phyloP scores from a whole-genome alignment of 306 rosid genomes.

The Astragalus membranaceus region DNA sequence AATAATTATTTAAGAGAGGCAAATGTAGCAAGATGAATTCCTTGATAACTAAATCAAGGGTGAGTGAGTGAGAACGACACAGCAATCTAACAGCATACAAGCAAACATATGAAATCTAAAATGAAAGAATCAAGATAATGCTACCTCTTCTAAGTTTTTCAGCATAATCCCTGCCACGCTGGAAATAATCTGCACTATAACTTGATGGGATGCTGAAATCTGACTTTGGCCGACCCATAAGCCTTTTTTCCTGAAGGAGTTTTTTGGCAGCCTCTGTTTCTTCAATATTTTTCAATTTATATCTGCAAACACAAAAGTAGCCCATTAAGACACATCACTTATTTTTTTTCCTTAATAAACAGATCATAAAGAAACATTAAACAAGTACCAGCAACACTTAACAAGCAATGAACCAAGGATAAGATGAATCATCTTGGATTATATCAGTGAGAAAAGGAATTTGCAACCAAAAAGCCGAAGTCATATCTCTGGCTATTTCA shows the following conservation, averaged over 20 bases:
- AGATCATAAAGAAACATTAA: background rate
- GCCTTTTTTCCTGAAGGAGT: slow-evolving; percentile 90
- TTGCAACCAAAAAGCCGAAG: background rate
- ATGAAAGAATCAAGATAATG: slow-evolving; percentile 2
- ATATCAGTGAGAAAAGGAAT: background rate
- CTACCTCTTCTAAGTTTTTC: slow-evolving; percentile 93
- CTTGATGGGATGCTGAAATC: slow-evolving; percentile 87
- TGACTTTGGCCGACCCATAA: slow-evolving; percentile 69
- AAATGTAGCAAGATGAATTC: slow-evolving; percentile 3
- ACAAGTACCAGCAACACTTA: background rate
- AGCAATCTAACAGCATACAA: slow-evolving; percentile 1
- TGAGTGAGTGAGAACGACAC: background rate
- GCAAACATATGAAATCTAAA: background rate
- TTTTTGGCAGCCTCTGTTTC: slow-evolving; percentile 98
- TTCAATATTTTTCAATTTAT: slow-evolving; percentile 82
- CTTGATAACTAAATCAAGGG: slow-evolving; percentile 2
- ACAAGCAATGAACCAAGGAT: background rate
- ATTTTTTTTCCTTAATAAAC: background rate
- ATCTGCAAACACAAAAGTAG: slow-evolving; percentile 43
- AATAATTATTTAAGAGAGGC: background rate
- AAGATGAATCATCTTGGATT: background rate
- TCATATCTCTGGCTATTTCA: background rate
- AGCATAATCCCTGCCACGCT: slow-evolving; percentile 98
- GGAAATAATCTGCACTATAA: slow-evolving; percentile 95
- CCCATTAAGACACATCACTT: slow-evolving; percentile 1